phyloP scores from a whole-genome alignment of 768 basidiomycete genomes.

The Lyophyllum shimeji region DNA sequence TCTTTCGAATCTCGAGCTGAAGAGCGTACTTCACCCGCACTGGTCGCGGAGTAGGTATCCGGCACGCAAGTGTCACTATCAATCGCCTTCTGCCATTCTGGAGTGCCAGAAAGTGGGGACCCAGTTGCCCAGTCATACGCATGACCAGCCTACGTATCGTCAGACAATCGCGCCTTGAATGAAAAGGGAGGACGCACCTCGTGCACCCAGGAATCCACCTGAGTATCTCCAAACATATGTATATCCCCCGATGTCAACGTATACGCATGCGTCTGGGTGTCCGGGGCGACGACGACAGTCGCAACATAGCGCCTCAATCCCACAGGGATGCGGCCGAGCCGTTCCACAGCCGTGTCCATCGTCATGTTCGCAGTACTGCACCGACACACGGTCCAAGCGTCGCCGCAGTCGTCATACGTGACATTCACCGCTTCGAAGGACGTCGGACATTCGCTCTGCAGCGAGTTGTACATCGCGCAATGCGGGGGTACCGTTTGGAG shows the following conservation, averaged over 20 bases:
- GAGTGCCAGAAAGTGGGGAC: slow-evolving; percentile 16
- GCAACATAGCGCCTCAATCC: slow-evolving; percentile 29
- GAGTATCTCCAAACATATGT: slow-evolving; percentile 27
- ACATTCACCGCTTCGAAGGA: slow-evolving; percentile 23
- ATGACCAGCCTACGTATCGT: slow-evolving; percentile 23
- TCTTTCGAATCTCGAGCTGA: neutral
- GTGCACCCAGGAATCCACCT: slow-evolving; percentile 28
- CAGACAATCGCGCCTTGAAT: neutral
- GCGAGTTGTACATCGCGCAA: slow-evolving; percentile 16
- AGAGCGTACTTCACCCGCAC: slow-evolving; percentile 25
- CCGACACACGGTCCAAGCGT: slow-evolving; percentile 25
- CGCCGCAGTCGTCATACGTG: slow-evolving; percentile 27
- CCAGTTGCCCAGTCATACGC: slow-evolving; percentile 29
- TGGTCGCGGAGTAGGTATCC: slow-evolving; percentile 26
- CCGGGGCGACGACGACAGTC: slow-evolving; percentile 20
- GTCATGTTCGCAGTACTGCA: slow-evolving; percentile 27
- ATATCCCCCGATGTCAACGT: slow-evolving; percentile 30
- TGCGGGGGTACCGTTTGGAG: slow-evolving; percentile 15
- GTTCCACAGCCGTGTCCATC: slow-evolving; percentile 23
- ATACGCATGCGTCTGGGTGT: slow-evolving; percentile 23
- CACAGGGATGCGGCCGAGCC: slow-evolving; percentile 28
- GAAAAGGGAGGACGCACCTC: slow-evolving; percentile 22
- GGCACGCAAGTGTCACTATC: slow-evolving; percentile 28
- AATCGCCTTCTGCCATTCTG: slow-evolving; percentile 22
- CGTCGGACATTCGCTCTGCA: slow-evolving; percentile 18